Evolutionary conservation across 371 early-diverging fungal genomes (phyloP).

Genomic region (Capillidium rhysosporum): DNA sequence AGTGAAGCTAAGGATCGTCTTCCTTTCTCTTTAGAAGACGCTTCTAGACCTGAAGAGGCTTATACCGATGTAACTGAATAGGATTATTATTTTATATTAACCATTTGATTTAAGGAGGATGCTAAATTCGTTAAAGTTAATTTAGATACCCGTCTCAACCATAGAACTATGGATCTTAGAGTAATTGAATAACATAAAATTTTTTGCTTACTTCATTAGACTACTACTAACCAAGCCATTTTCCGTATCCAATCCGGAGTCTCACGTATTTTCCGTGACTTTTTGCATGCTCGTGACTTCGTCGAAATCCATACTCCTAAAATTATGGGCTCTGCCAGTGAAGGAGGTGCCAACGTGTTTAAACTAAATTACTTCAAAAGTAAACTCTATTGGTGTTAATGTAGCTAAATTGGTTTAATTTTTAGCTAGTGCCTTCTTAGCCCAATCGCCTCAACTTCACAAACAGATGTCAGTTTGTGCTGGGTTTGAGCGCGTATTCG

Average conservation of each 20-base stretch:
- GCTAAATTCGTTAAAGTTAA: conserved; percentile 52
- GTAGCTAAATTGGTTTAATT: not conserved
- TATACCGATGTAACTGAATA: conserved; percentile 23
- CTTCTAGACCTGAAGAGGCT: conserved; percentile 69
- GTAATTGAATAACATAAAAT: conserved; percentile 15
- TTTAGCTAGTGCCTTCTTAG: conserved; percentile 76
- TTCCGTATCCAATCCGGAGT: conserved; percentile 94
- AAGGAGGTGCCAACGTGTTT: conserved; percentile 99
- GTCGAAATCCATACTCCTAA: conserved; percentile 99
- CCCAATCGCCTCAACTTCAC: conserved; percentile 99
- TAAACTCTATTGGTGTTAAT: conserved; percentile 12
- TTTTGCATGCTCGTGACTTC: conserved; percentile 62
- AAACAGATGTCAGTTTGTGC: conserved; percentile 99
- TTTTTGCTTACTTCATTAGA: conserved; percentile 17
- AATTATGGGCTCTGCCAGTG: conserved; percentile 88
- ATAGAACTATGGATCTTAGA: conserved; percentile 92
- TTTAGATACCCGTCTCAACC: conserved; percentile 90
- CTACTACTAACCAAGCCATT: conserved; percentile 93
- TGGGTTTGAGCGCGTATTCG: conserved; percentile 96
- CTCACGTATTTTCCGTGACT: conserved; percentile 89
- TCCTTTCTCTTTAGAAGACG: conserved; percentile 94
- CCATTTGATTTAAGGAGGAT: conserved; percentile 7
- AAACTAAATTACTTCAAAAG: conserved; percentile 93
- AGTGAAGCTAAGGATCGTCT: conserved; percentile 64
- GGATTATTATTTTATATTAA: not conserved